phyloP scores from a whole-genome alignment of 2,329 filamentous ascomycete genomes.

The Neofusicoccum parvum region DNA sequence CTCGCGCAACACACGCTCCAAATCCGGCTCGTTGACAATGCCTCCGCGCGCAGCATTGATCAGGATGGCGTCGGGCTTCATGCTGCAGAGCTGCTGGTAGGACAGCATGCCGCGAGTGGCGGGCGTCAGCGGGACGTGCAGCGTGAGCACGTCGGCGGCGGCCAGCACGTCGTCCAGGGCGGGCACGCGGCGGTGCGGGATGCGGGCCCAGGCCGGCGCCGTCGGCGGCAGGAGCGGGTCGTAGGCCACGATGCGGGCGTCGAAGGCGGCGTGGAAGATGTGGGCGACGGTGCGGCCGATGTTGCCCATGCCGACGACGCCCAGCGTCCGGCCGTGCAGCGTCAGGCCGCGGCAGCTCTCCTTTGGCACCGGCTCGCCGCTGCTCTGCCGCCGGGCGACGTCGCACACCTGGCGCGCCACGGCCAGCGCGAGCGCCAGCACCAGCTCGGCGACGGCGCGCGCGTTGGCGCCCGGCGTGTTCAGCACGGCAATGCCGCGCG shows the following conservation, averaged over 20 bases:
- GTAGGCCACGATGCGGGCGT: constrained; percentile 45
- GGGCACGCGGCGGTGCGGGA: constrained; percentile 28
- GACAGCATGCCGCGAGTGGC: constrained; percentile 34
- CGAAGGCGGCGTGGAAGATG: constrained; percentile 35
- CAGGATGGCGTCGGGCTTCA: constrained; percentile 46
- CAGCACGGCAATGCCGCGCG: constrained; percentile 46
- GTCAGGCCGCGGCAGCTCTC: constrained; percentile 46
- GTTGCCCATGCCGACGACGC: constrained; percentile 52
- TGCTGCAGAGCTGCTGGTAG: constrained; percentile 42
- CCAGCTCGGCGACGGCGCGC: constrained; percentile 46
- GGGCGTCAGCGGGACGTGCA: constrained; percentile 28
- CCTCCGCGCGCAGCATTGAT: constrained; percentile 53
- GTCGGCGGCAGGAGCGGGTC: constrained; percentile 46
- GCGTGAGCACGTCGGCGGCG: constrained; percentile 27
- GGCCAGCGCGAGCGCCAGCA: constrained; percentile 39
- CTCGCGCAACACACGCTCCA: constrained; percentile 47
- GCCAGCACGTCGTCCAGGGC: constrained; percentile 25
- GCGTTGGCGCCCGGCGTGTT: constrained; percentile 53
- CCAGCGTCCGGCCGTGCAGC: constrained; percentile 47
- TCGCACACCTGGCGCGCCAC: constrained; percentile 32
- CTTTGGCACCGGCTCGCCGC: constrained; percentile 40
- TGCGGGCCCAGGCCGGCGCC: constrained; percentile 35
- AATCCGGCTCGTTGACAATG: constrained; percentile 51
- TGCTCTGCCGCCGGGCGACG: constrained; percentile 32
- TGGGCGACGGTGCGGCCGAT: constrained; percentile 27